Conservation (phyloP, 2,329 filamentous ascomycete species). For the Diplodia intermedia region DNA sequence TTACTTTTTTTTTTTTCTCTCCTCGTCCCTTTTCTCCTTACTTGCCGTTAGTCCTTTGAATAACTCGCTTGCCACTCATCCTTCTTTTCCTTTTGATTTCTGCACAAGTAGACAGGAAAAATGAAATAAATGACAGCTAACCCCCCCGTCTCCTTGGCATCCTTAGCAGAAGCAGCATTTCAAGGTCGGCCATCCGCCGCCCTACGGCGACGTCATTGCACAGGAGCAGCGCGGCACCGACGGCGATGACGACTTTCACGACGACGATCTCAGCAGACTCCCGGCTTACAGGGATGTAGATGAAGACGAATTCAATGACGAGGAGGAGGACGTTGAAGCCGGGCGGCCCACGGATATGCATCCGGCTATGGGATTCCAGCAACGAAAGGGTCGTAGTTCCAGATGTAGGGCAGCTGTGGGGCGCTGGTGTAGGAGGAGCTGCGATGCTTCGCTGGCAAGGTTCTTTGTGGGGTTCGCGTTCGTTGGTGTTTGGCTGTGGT, state of each 20-base stretch:
- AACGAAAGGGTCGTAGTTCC: background rate
- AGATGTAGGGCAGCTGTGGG: no score
- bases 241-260: background rate
- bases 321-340: background rate
- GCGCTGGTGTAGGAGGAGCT: background rate
- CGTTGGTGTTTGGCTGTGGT: background rate
- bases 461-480: slow-evolving; percentile 4
- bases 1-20: background rate
- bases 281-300: slow-evolving; percentile 9
- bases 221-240: background rate
- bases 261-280: background rate
- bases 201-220: slow-evolving; percentile 6
- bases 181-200: slow-evolving; percentile 20
- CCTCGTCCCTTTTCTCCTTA: background rate
- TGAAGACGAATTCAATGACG: background rate
- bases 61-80: background rate
- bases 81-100: background rate
- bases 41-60: background rate
- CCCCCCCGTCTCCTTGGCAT: background rate
- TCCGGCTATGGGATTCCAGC: background rate
- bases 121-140: background rate
- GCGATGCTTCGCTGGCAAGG: background rate
- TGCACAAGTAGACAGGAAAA: background rate
- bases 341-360: background rate
- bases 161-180: slow-evolving; percentile 4